Base-by-base conservation (phyloP, 2,329 filamentous ascomycete species). In the Exophiala calicioides region DNA sequence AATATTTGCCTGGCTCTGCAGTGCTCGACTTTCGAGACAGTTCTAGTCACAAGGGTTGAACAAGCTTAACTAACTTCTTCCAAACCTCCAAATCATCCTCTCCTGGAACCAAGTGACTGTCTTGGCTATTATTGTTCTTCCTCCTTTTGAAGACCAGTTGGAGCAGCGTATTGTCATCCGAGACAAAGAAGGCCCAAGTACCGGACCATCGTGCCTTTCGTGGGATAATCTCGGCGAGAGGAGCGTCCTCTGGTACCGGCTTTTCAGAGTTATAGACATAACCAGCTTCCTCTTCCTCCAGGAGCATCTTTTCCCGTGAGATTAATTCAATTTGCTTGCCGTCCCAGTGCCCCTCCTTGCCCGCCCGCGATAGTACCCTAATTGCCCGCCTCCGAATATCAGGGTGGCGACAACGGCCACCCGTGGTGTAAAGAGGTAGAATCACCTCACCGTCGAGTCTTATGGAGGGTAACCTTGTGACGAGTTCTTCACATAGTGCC, bases 301-400 rank as follows among this genome's bases (percentile, higher is more conserved):
- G 29, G 5, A 47, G 24, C 44, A 41, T 47, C 30, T 39, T 32
- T 13, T 41, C 35, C 13, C 15, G 16, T 8, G 30, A 18, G 7
- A 47, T 16, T 7, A 47, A 33, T 24, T 21, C 44, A 9, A 47
- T 41, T 29, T 39, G 27, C 20, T 19, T 40, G 29, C 36, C 27
- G 20, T 41, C 36, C 44, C 44, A 47, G 19, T 47, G 27, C 9
- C 36, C 44, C 16, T 47, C 44, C 15, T 37, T 40, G 10, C 44
- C 35, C 9, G 36, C 9, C 7, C 20, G 34, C 9, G 36, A 23
- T 4, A 41, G 27, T 3, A 41, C 19, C n/a, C 37, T 18, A 1
- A 41, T 10, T 9, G 35, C 29, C 20, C 36, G 35, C 44, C 44
- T 39, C 7, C 44, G 35, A 5, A 47, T 3, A 13, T 18, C 27